Percentiles rank a stretch among this genome's conserved stretches.
Conservation (phyloP, 2,329 filamentous ascomycete genomes). For the Aspergillus ruber region DNA sequence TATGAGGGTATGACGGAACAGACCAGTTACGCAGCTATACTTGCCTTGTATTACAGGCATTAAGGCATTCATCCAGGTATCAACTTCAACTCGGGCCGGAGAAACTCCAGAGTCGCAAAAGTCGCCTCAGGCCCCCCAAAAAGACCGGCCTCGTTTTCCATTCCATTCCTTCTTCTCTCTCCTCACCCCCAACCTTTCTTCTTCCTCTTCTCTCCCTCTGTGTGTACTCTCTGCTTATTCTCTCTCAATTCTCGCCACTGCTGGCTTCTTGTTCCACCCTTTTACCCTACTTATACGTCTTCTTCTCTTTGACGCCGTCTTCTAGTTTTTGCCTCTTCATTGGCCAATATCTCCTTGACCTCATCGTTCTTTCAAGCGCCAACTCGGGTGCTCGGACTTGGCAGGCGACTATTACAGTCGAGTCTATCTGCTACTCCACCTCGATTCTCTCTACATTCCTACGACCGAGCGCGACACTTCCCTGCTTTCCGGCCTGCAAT, state of each 20-base stretch:
- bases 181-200: constrained; percentile 9
- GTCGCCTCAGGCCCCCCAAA: constrained; percentile 18
- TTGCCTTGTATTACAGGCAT: constrained; percentile 1
- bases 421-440: constrained; percentile 6
- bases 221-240: constrained; percentile 6
- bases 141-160: constrained; percentile 33
- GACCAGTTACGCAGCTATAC: constrained; percentile 16
- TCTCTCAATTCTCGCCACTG: constrained; percentile 12
- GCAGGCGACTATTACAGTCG: constrained; percentile 15
- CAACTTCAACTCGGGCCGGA: constrained; percentile 10
- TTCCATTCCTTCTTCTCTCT: constrained; percentile 29
- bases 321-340: constrained; percentile 15
- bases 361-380: constrained; percentile 27
- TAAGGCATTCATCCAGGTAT: not conserved
- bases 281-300: constrained; percentile 17
- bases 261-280: constrained; percentile 9
- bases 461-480: constrained; percentile 9
- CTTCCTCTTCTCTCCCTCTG: constrained; percentile 4
- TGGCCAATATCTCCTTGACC: constrained; percentile 26
- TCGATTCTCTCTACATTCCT: constrained; percentile 11
- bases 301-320: constrained; percentile 1
- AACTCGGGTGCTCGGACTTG: constrained; percentile 25
- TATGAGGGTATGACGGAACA: constrained; percentile 16
- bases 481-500: constrained; percentile 13
- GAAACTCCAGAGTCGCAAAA: constrained; percentile 13